phyloP scores from a whole-genome alignment of 2,329 filamentous ascomycete species.

The Microdochium nivale region DNA sequence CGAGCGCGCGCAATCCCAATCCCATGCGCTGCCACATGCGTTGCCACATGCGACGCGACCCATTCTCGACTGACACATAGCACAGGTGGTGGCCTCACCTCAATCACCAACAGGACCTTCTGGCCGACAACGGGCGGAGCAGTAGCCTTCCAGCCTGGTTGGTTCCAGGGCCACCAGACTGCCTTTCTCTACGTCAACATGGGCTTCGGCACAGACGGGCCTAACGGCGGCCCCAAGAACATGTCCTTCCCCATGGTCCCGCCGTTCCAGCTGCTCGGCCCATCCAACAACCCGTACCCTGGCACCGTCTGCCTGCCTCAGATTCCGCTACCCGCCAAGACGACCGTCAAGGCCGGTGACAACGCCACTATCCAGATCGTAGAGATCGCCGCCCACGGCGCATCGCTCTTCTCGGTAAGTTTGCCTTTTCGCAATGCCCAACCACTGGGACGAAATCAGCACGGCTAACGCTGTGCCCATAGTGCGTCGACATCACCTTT shows the following conservation, averaged over 20 bases:
- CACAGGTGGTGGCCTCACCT: conserved; percentile 73
- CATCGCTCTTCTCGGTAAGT: conserved; percentile 70
- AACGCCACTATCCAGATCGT: conserved; percentile 86
- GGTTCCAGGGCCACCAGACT: conserved; percentile 82
- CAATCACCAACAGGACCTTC: conserved; percentile 75
- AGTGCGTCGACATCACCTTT: conserved; percentile 3
- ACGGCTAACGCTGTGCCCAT: neutral
- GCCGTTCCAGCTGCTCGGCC: conserved; percentile 76
- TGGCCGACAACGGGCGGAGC: conserved; percentile 87
- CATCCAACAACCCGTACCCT: conserved; percentile 74
- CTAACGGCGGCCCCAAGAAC: conserved; percentile 62
- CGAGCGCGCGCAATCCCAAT: neutral
- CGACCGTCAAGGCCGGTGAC: conserved; percentile 69
- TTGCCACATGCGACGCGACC: neutral
- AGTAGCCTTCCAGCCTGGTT: conserved; percentile 85
- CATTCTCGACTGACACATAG: conserved; percentile 5
- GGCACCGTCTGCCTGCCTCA: conserved; percentile 86
- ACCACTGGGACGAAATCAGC: neutral
- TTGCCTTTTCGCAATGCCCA: neutral
- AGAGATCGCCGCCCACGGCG: conserved; percentile 75
- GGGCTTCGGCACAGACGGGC: conserved; percentile 65
- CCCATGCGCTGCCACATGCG: no score
- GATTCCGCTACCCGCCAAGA: conserved; percentile 69
- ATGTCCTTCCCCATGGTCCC: conserved; percentile 79
- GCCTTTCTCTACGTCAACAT: conserved; percentile 88